Evolutionary conservation across 768 basidiomycete species (phyloP), one percentile per base, ranked within the genome.

Genomic region (Thelephora ganbajun): DNA sequence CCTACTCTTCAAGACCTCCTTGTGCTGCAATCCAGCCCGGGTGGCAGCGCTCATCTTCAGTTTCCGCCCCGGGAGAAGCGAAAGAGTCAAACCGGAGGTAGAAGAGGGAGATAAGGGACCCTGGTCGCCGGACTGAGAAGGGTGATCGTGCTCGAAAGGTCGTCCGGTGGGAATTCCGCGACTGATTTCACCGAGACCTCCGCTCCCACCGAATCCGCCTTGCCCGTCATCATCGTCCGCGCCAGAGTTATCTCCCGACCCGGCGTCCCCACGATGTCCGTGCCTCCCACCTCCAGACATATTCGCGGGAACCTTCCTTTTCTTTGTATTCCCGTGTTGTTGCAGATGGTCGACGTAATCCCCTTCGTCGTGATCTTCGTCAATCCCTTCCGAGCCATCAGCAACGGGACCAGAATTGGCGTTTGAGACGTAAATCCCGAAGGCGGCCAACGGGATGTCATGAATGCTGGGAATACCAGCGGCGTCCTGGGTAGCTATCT

Each of bases 281-380:
- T 61, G 65, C 16, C 22, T 16, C 41, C 59, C 62, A 35, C 64
- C 60, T 45, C 66, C 64, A 13, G 67, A 61, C 47, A 66, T 58
- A 60, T 84, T 80, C 34, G 76, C 73, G 0, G 88, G 87, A 2
- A 90, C 86, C 60, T 90, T 90, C 43, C 87, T 72, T 66, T 90
- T 90, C 75, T 90, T 90, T 30, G 26, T 30, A 9, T 30, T 30
- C 6, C 80, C 81, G 2, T 79, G 84, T 53, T 86, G 85, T 51
- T 74, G 79, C 26, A 80, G 63, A 55, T 83, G 80, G 59, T 86
- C 82, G 13, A 71, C 57, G 53, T 79, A 79, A 57, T 83, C 83
- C 18, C 70, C 76, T 52, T 76, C 78, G 9, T 65, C 72, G 26
- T 70, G 66, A 52, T 72, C 73, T 42, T 79, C 76, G 35, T 74